These are phyloP conservation scores for Sporothrix variecibatus DNA, from an alignment of 2,329 filamentous ascomycete genomes.

Conservation along the genomic window DNA sequence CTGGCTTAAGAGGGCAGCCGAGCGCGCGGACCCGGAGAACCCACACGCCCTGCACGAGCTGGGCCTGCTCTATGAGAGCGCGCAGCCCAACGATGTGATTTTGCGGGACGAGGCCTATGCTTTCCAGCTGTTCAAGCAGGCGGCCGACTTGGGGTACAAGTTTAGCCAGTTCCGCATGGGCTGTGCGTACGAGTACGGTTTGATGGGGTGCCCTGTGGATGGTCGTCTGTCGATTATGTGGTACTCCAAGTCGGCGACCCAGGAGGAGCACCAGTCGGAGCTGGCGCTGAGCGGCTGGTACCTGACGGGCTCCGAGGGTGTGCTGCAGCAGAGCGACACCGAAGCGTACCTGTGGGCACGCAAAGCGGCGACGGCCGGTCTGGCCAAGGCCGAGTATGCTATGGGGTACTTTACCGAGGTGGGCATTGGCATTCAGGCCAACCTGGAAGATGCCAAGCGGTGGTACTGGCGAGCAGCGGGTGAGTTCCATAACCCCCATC, in stretches of 20 bases:
- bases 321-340: constrained; percentile 87
- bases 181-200: constrained; percentile 84
- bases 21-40: constrained; percentile 84
- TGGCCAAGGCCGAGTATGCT: constrained; percentile 94
- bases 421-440: constrained; percentile 83
- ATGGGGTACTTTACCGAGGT: constrained; percentile 98
- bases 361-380: constrained; percentile 83
- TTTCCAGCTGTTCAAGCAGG: constrained; percentile 77
- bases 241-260: constrained; percentile 88
- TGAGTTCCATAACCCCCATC: constrained; percentile 57
- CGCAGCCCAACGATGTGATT: constrained; percentile 68
- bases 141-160: constrained; percentile 88
- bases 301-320: constrained; percentile 83
- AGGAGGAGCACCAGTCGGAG: constrained; percentile 93
- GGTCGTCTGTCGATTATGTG: constrained; percentile 84
- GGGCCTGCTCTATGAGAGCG: constrained; percentile 65
- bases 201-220: constrained; percentile 80
- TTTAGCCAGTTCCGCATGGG: constrained; percentile 91
- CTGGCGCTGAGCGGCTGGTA: constrained; percentile 89
- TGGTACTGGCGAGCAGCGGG: constrained; percentile 98
- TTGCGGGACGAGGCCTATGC: constrained; percentile 82
- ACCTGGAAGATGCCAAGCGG: constrained; percentile 90
- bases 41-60: constrained; percentile 94
- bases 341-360: constrained; percentile 97
- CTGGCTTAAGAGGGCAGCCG: constrained; percentile 92